A percentile compares a stretch with the other conserved stretches of the same genome.
phyloP scores from a whole-genome alignment of 345 rosid genomes.

The Salix arbutifolia region DNA sequence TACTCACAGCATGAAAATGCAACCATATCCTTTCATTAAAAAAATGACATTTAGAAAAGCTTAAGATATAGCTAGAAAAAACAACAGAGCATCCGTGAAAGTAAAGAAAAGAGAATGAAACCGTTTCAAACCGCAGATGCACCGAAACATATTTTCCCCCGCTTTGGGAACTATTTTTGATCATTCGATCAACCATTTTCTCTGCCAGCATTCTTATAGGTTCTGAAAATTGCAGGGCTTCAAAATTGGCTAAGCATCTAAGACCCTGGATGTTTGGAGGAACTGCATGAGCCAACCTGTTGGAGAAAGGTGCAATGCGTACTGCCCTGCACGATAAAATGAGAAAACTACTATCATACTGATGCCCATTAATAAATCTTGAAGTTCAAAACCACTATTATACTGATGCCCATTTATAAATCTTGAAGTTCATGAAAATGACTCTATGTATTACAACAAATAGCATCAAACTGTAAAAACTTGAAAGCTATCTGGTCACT shows the following conservation, averaged over 20 bases:
- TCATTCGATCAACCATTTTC: constrained; percentile 87
- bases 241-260: constrained; percentile 86
- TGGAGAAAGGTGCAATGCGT: constrained; percentile 95
- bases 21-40: constrained; percentile 73
- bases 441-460: not conserved
- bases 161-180: constrained; percentile 51
- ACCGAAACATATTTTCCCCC: constrained; percentile 88
- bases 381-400: too few relatives aligned
- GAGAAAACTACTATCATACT: not conserved
- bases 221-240: constrained; percentile 77
- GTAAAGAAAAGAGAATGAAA: constrained; percentile 21
- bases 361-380: not conserved
- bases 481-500: not conserved
- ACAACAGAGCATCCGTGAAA: not conserved
- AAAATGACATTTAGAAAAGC: constrained; percentile 12
- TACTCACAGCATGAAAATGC: constrained; percentile 98
- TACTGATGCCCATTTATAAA: too few relatives aligned
- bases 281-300: constrained; percentile 85
- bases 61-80: not conserved
- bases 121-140: constrained; percentile 97
- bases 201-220: constrained; percentile 83
- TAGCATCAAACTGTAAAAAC: not conserved
- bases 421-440: not conserved
- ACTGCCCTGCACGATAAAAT: constrained; percentile 67
- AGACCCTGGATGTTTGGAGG: constrained; percentile 72